Base-by-base conservation (phyloP, 352 stramenopile species). In the Phytophthora meadii region DNA sequence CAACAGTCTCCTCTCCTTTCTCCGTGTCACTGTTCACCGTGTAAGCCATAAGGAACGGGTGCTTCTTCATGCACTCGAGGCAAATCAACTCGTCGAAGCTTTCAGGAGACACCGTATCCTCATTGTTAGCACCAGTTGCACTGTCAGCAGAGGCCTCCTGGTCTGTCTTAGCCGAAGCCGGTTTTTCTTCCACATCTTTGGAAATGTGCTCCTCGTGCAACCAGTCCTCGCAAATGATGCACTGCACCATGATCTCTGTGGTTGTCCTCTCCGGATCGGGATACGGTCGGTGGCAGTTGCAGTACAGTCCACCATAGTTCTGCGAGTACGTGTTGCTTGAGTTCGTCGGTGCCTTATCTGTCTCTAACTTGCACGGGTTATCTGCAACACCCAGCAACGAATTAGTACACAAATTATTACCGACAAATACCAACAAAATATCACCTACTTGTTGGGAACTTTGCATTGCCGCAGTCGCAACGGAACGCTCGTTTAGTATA, bases 401-500 rank as follows among this genome's bases (percentile, higher is more conserved):
- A 66, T 19, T 15, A 44, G 27, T 11, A 52, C 28, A 0, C 37
- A 47, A 12, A 2, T 22, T 22, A 22, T 22, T 1, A 22, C 22
- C 22, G 22, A 22, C 2, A 22, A 22, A 22, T 22, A 22, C 22
- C 0, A 22, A 22, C 22, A 22, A 22, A 22, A 22, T 22, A 22
- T 22, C 67, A 41, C 47, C 8, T 36, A 82, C 67, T 63, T 22
- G 49, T 61, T 9, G 70, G 73, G 48, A 92, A 88, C 54, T 85
- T 86, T 54, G 40, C 36, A 56, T 88, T 92, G 80, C 84, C 84
- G 58, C 84, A 92, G 55, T 92, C 84, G 53, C 84, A 92, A 25
- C 82, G 79, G 62, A 92, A 92, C 4, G 76, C 60, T 28, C 84
- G 82, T 65, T 92, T 92, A 8, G 84, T 92, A 68, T 92, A 92